Conservation (phyloP, 1,139 yeast species). For the Geotrichum macrosporum region DNA sequence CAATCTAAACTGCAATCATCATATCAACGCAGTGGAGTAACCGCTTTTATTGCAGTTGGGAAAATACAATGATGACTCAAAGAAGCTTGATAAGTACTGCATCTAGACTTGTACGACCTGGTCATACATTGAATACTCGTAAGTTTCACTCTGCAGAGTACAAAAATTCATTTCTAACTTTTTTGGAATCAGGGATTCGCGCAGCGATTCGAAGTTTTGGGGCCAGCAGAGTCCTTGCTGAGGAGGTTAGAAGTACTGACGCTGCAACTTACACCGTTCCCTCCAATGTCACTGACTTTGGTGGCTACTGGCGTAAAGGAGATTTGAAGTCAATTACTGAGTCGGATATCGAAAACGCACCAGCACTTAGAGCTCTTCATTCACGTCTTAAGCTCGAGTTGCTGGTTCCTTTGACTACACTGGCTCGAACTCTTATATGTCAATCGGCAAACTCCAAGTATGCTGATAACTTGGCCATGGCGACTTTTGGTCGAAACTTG, state of each 20-base stretch:
- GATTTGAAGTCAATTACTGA: slow-evolving; percentile 14
- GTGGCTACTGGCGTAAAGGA: slow-evolving; percentile 27
- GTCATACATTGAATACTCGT: neutral
- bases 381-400: slow-evolving; percentile 52
- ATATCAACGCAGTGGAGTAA: neutral
- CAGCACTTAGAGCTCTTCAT: slow-evolving; percentile 68
- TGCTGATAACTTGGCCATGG: slow-evolving; percentile 75
- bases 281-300: slow-evolving; percentile 31
- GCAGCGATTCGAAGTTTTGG: neutral
- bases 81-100: neutral
- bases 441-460: slow-evolving; percentile 43
- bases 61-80: neutral
- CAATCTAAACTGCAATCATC: too few species aligned
- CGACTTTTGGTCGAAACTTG: slow-evolving; percentile 72
- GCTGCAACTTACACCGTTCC: slow-evolving; percentile 16
- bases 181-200: neutral
- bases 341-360: slow-evolving; percentile 31
- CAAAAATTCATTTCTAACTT: too few species aligned
- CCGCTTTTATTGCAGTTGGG: neutral
- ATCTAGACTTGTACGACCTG: neutral
- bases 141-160: neutral
- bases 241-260: neutral
- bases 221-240: neutral
- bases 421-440: slow-evolving; percentile 77
- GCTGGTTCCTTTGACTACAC: slow-evolving; percentile 55